These are phyloP conservation scores for Ustilago curta DNA, from an alignment of 1,284 basidiomycete species.

Conservation along the genomic window DNA sequence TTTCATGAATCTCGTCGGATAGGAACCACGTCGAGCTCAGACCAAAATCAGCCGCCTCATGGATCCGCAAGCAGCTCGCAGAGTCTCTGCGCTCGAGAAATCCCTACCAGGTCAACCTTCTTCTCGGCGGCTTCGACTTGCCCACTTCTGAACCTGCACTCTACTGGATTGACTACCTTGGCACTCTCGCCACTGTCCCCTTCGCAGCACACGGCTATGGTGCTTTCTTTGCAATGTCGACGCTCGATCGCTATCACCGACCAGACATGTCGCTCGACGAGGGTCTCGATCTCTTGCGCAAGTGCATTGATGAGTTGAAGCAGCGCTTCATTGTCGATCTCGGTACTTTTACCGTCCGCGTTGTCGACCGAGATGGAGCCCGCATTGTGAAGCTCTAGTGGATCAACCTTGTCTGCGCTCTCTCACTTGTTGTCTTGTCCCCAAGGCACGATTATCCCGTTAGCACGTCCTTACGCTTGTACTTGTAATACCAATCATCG, in stretches of 20 bases:
- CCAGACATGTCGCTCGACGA: constrained; percentile 85
- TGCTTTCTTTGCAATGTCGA: constrained; percentile 89
- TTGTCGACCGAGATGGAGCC: constrained; percentile 90
- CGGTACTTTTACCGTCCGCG: constrained; percentile 85
- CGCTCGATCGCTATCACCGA: constrained; percentile 83
- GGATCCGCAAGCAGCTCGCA: constrained; percentile 91
- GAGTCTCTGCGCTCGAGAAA: constrained; percentile 87
- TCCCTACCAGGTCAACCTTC: constrained; percentile 91
- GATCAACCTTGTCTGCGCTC: no score
- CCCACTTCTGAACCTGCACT: constrained; percentile 76
- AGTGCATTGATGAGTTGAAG: constrained; percentile 88
- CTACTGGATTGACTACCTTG: constrained; percentile 97
- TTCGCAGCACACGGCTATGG: constrained; percentile 97
- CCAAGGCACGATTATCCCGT: background rate
- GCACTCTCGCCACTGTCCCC: constrained; percentile 86
- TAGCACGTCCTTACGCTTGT: constrained; percentile 3
- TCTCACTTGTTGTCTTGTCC: background rate
- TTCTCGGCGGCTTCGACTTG: constrained; percentile 91
- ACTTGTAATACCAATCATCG: constrained; percentile 5
- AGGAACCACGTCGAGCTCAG: constrained; percentile 80
- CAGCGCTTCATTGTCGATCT: constrained; percentile 81
- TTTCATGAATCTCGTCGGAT: background rate
- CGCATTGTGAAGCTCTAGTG: constrained; percentile 74
- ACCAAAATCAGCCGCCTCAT: constrained; percentile 89
- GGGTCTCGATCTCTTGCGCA: constrained; percentile 82